Percentiles rank a stretch among this genome's conserved stretches.
phyloP scores from a whole-genome alignment of 805 yeast genomes.

The Teunomyces funiuensis region DNA sequence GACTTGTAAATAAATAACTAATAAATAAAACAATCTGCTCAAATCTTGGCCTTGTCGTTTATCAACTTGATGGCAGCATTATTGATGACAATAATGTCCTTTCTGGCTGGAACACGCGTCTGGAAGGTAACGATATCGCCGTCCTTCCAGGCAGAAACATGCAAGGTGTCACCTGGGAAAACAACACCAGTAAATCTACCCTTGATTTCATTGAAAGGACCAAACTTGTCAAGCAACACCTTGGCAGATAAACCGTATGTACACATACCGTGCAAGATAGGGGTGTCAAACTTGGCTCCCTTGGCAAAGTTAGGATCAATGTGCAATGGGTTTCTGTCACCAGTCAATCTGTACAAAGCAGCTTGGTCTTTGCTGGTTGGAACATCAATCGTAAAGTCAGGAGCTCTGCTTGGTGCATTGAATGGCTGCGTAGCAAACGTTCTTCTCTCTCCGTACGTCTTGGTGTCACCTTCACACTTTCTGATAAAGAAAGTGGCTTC shows the following conservation, averaged over 20 bases:
- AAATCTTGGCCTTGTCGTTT: constrained; percentile 41
- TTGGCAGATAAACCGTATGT: constrained; percentile 82
- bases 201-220: constrained; percentile 80
- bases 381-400: constrained; percentile 64
- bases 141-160: constrained; percentile 80
- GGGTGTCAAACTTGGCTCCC: constrained; percentile 79
- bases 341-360: constrained; percentile 85
- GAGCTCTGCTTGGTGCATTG: constrained; percentile 58
- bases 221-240: constrained; percentile 74
- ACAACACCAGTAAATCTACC: constrained; percentile 89
- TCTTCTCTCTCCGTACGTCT: constrained; percentile 47
- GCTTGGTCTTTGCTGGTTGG: constrained; percentile 74
- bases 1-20: constrained; percentile 8
- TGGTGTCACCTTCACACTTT: constrained; percentile 61
- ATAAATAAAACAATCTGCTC: constrained; percentile 10
- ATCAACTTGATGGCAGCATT: constrained; percentile 77
- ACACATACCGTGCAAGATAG: constrained; percentile 92
- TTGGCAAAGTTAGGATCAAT: constrained; percentile 89
- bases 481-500: constrained; percentile 85
- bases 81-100: constrained; percentile 66
- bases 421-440: constrained; percentile 64
- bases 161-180: constrained; percentile 89
- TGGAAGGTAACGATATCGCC: constrained; percentile 74
- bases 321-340: constrained; percentile 94
- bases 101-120: constrained; percentile 76